These are phyloP conservation scores for Xylaria sp. DNA, from an alignment of 2,329 filamentous ascomycete genomes.

Conservation along the genomic window DNA sequence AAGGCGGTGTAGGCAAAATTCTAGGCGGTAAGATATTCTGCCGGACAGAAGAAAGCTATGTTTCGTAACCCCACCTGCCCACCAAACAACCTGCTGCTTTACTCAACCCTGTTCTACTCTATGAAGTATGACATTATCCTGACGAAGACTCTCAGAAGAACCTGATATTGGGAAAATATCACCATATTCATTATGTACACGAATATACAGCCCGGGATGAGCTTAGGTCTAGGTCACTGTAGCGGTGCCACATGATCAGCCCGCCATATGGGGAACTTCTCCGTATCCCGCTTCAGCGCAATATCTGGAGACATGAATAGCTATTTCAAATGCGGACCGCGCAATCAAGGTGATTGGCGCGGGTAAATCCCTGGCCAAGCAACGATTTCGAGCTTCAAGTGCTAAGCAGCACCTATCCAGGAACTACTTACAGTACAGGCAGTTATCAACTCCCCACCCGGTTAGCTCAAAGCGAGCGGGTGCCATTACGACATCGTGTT, in stretches of 20 bases:
- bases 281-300: not conserved
- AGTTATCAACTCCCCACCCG: slow-evolving; percentile 3
- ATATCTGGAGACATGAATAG: slow-evolving; percentile 2
- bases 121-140: not conserved
- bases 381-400: slow-evolving; percentile 11
- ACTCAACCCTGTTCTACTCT: too few relatives aligned
- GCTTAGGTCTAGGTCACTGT: not conserved
- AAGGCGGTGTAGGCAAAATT: slow-evolving; percentile 24
- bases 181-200: not conserved
- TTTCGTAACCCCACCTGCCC: slow-evolving; percentile 12
- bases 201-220: too few relatives aligned
- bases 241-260: not conserved
- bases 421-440: not conserved
- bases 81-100: slow-evolving; percentile 5
- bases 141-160: not conserved
- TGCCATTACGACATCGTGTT: slow-evolving; percentile 22
- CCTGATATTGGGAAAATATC: not conserved
- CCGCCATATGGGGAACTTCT: not conserved
- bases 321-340: slow-evolving; percentile 4
- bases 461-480: too few relatives aligned
- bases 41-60: slow-evolving; percentile 17
- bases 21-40: slow-evolving; percentile 21
- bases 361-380: slow-evolving; percentile 21
- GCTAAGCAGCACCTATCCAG: slow-evolving; percentile 11
- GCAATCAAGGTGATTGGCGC: slow-evolving; percentile 22